Percentiles rank a stretch among this genome's conserved stretches.
Evolutionary conservation across 106 monocot genomes (phyloP).

Genomic region (Dactylorhiza incarnata): DNA sequence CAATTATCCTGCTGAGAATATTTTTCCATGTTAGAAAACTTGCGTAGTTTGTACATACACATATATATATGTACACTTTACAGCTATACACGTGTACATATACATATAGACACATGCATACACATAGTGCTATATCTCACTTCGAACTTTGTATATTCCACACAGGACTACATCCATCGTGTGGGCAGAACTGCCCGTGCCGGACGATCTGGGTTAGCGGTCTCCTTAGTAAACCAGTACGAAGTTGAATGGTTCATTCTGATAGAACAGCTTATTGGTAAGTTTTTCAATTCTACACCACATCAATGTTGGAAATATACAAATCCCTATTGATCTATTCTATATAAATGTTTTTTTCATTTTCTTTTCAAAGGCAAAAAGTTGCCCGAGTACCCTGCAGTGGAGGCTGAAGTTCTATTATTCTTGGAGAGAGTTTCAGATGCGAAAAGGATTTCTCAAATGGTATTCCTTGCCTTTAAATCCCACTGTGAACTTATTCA

Average conservation of each 20-base stretch:
- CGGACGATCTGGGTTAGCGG: slow-evolving; percentile 67
- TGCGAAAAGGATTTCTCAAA: slow-evolving; percentile 45
- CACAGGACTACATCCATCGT: slow-evolving; percentile 81
- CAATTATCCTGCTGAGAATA: too few relatives aligned
- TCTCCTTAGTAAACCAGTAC: slow-evolving; percentile 85
- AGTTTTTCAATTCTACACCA: neutral
- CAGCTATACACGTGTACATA: too few relatives aligned
- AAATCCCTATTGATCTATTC: neutral
- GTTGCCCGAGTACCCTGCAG: slow-evolving; percentile 31
- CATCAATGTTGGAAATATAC: neutral
- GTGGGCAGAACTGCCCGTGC: slow-evolving; percentile 88
- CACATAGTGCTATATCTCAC: too few relatives aligned
- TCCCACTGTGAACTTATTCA: neutral
- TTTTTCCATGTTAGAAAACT: too few relatives aligned
- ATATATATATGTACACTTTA: too few relatives aligned
- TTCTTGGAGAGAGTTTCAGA: slow-evolving; percentile 43
- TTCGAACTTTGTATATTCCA: neutral
- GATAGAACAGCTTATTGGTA: slow-evolving; percentile 76
- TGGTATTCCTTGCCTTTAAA: slow-evolving; percentile 20
- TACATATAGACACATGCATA: too few relatives aligned
- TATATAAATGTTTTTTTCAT: slow-evolving; percentile 5
- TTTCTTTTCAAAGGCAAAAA: slow-evolving; percentile 23
- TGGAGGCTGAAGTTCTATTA: slow-evolving; percentile 36
- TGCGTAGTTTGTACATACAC: too few relatives aligned
- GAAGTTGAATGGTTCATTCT: slow-evolving; percentile 69